phyloP scores from a whole-genome alignment of 2,329 filamentous ascomycete genomes.

The Neofusicoccum sp. region DNA sequence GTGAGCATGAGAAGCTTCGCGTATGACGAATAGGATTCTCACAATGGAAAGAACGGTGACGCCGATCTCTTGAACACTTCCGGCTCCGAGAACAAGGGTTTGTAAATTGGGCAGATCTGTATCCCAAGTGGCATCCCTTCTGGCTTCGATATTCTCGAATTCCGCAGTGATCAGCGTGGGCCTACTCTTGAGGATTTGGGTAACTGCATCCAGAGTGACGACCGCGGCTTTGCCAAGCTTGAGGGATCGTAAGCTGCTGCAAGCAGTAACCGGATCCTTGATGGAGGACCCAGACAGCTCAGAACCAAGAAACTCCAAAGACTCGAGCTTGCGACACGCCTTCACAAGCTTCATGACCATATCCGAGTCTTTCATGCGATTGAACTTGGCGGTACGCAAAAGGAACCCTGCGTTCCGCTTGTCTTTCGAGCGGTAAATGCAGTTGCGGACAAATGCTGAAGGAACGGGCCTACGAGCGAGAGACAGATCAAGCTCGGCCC shows the following conservation, averaged over 20 bases:
- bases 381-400: slow-evolving; percentile 29
- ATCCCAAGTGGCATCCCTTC: slow-evolving; percentile 27
- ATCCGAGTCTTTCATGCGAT: slow-evolving; percentile 43
- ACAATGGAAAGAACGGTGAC: not conserved
- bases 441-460: slow-evolving; percentile 45
- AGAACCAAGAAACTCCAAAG: slow-evolving; percentile 35
- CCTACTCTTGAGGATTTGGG: slow-evolving; percentile 33
- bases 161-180: slow-evolving; percentile 32
- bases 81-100: slow-evolving; percentile 26
- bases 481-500: slow-evolving; percentile 58
- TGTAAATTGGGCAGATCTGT: slow-evolving; percentile 32
- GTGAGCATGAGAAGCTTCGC: not conserved
- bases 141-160: slow-evolving; percentile 24
- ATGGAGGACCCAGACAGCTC: slow-evolving; percentile 33
- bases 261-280: slow-evolving; percentile 33
- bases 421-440: slow-evolving; percentile 43
- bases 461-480: slow-evolving; percentile 46
- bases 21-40: not conserved
- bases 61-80: not conserved
- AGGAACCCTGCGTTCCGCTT: slow-evolving; percentile 40
- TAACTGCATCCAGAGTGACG: slow-evolving; percentile 31
- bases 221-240: slow-evolving; percentile 28
- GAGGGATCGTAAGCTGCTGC: slow-evolving; percentile 32
- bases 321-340: slow-evolving; percentile 38
- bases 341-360: slow-evolving; percentile 44